Base-by-base conservation (phyloP, 495 filamentous ascomycete species). In the Hypoxylon perforatum region DNA sequence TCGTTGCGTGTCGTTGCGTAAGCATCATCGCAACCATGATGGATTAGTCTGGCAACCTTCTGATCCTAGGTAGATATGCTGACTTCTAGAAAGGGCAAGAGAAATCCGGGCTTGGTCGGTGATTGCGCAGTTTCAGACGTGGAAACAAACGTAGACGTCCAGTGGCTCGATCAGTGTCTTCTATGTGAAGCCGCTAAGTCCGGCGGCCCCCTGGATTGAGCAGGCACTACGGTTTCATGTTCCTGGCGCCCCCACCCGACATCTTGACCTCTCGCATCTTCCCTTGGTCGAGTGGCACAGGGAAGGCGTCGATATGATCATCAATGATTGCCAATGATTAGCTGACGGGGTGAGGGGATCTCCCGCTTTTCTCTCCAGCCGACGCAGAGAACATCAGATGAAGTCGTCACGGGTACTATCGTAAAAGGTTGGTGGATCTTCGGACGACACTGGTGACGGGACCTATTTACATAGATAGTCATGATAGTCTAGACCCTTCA, bases 61-160 rank as follows among this genome's bases (percentile, higher is more conserved):
- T 35, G 61, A 18, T 56, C 23, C 46, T 35, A 14, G 17, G 28
- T 12, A 9, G 18, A 28, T 28, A 28, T 28, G 25, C 25, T 12
- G 47, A 18, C n/a, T 51, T 59, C 60, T 63, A 38, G 44, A 60
- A 60, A 38, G 39, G 51, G 66, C 46, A 53, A 69, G 18, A 25
- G 38, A 42, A 51, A 9, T 12, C 45, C 25, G 55, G 46, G 28
- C n/a, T 23, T 39, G 41, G 55, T 48, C 58, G 54, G 51, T 45
- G 55, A 57, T 57, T 41, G 18, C 50, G 41, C 11, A n/a, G 61
- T 60, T 61, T 64, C 56, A 53, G 60, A 60, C 65, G 56, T 69
- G 30, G 65, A 60, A 60, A 51, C 49, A 49, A 44, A 59, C 8
- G 30, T 35, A 22, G 30, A 19, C 35, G 39, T 7, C 7, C 25